Evolutionary conservation across 306 rosid genomes (phyloP).

Genomic region (Dalbergia cochinchinensis): DNA sequence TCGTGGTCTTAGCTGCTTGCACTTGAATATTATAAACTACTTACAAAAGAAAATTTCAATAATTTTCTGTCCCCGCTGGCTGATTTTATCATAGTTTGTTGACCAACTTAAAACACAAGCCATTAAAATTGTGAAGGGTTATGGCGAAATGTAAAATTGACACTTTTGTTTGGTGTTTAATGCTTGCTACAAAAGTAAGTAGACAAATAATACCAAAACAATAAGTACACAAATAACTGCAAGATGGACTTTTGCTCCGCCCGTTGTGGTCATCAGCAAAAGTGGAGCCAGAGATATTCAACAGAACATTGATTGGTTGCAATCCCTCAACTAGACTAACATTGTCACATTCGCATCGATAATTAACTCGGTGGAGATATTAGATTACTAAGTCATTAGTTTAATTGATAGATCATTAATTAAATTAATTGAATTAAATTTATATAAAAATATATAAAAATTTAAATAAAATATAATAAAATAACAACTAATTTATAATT

Average conservation of each 20-base stretch:
- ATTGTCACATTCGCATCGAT: too few relatives aligned
- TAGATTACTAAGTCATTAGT: too few relatives aligned
- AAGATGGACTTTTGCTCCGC: neutral
- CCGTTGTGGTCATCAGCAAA: neutral
- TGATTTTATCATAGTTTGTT: conserved; percentile 2
- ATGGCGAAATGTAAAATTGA: neutral
- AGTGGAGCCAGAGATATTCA: neutral
- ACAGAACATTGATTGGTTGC: neutral
- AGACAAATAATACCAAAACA: neutral
- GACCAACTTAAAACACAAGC: conserved; percentile 26
- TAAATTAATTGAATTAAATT: too few relatives aligned
- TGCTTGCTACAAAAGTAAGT: neutral
- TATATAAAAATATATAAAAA: too few relatives aligned
- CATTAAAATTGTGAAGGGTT: conserved; percentile 45
- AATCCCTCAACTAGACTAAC: too few relatives aligned
- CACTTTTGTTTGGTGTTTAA: neutral
- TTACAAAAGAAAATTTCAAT: neutral
- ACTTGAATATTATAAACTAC: neutral
- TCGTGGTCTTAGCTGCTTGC: too few relatives aligned
- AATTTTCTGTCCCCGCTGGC: neutral
- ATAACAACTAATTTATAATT: too few relatives aligned
- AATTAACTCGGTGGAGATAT: too few relatives aligned
- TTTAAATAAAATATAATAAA: too few relatives aligned
- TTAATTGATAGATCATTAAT: too few relatives aligned
- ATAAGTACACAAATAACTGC: neutral